Evolutionary conservation across 2,329 filamentous ascomycete species (phyloP).

Genomic region (Aureobasidium melanogenum): DNA sequence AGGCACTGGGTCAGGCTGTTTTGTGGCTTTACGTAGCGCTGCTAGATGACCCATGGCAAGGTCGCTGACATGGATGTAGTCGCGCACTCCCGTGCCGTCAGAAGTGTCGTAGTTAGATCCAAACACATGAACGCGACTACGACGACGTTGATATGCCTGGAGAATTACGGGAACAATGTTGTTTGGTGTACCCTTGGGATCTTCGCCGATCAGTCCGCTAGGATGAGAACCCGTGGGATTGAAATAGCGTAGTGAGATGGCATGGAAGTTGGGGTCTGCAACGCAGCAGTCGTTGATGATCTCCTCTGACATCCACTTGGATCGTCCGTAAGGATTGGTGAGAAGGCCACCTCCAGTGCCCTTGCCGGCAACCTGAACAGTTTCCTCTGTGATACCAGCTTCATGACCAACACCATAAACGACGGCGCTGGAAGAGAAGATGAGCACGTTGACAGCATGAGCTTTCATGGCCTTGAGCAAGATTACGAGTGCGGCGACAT

Average conservation of each 20-base stretch:
- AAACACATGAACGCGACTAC: constrained; percentile 52
- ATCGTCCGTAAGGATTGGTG: constrained; percentile 57
- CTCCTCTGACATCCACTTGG: constrained; percentile 60
- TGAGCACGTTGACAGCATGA: constrained; percentile 55
- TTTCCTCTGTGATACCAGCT: constrained; percentile 7
- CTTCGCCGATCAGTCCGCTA: constrained; percentile 55
- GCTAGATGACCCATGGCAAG: constrained; percentile 56
- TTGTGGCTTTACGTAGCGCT: constrained; percentile 37
- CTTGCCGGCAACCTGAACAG: constrained; percentile 15
- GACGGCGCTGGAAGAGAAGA: constrained; percentile 60
- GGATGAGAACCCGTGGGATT: constrained; percentile 59
- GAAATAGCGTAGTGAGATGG: constrained; percentile 58
- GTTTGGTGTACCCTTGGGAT: constrained; percentile 51
- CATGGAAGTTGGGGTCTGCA: constrained; percentile 53
- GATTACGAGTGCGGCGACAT: constrained; percentile 54
- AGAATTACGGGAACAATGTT: constrained; percentile 56
- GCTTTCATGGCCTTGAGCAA: constrained; percentile 49
- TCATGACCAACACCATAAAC: constrained; percentile 45
- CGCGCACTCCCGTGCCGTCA: constrained; percentile 57
- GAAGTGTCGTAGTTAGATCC: constrained; percentile 57
- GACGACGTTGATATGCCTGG: constrained; percentile 3
- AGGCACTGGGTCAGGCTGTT: constrained; percentile 17
- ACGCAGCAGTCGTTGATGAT: constrained; percentile 54
- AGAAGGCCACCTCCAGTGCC: constrained; percentile 44
- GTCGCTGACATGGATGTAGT: constrained; percentile 61